Evolutionary conservation across 2,329 filamentous ascomycete species (phyloP), one percentile per base, ranked within the genome.

Genomic region (Colletotrichum somersetense): DNA sequence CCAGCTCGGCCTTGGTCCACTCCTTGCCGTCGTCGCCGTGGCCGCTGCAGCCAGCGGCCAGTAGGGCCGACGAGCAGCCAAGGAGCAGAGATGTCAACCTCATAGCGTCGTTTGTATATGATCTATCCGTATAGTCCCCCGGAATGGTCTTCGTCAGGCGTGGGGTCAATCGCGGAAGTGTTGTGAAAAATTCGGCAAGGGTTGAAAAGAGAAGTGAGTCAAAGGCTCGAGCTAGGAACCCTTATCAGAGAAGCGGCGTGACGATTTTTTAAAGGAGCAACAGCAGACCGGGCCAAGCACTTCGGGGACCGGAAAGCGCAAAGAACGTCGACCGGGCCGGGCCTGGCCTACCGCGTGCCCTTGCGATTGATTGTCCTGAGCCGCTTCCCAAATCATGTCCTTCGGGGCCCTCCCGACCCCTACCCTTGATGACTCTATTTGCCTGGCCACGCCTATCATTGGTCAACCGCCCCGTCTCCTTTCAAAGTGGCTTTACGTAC

Each of bases 1-100:
- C 84, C 33, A 87, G 78, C 71, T 87, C 83, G 74, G 88, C 86
- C 72, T 84, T 82, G 26, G 82, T 83, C 82, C 85, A 89, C 63
- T 84, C 81, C 74, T 82, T 82, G 69, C 81, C 80, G 71, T 82
- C 78, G 73, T 83, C 75, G 66, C 76, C 75, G 76, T 81, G 75
- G 57, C 78, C 77, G 50, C 78, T 75, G 73, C 80, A 78, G 23
- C 80, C 81, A 50, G 74, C 71, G 26, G 78, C 74, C 53, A 81
- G 73, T 12, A 76, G 75, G 53, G 78, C 74, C 33, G 70, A 69
- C 40, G 70, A 72, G 55, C 55, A 72, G 67, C 59, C 58, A 56
- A 74, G 61, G 40, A 73, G 61, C 53, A 74, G 56, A 18, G 73
- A 71, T 20, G 71, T 55, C 40, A 71, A 42, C 59, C 33, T 74